Base-by-base conservation (phyloP, 108 stramenopile species). In the Parmales sp. region DNA sequence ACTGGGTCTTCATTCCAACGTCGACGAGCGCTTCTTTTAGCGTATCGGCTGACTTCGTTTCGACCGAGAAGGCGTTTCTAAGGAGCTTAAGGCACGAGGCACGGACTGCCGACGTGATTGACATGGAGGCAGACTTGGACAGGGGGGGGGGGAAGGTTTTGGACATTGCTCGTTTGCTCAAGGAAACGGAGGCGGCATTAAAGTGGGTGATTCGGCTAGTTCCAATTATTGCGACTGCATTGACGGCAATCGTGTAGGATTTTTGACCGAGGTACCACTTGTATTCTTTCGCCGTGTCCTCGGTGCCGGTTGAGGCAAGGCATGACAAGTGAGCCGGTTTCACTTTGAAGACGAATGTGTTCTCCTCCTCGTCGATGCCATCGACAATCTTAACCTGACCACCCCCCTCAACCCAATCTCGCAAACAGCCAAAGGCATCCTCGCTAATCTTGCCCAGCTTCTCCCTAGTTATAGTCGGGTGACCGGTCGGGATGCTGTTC, bases 381-480 rank as follows among this genome's bases (percentile, higher is more conserved):
- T 34, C 36, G 4, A 60, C 31, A 13, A 60, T 34, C 8, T 28
- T 3, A 2, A 60, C 31, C 54, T 60, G 54, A 13, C 54, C 54
- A 16, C 54, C 54, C 3, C 7, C 36, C 20, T 34, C 31, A 34
- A 28, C 72, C 37, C 90, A 75, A 28, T 89, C 91, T 38, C 91
- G 79, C 9, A 93, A 50, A 2, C 85, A 82, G 1, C 86, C 75
- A 77, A 93, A 93, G 63, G 87, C 86, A 70, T 90, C 87, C 25
- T 90, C 88, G 6, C 88, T 85, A 69, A 93, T 89, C 20, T 87
- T 86, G 70, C 88, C 88, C 48, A 93, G 72, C 23, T 80, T 76
- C 71, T 89, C 86, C 25, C 89, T 78, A 51, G 88, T 93, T 72
- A 93, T 93, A 50, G 88, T 74, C 16, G 89, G 89, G 74, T 93